Base-by-base conservation (phyloP, 2,329 filamentous ascomycete genomes). In the Pseudogymnoascus sp. region DNA sequence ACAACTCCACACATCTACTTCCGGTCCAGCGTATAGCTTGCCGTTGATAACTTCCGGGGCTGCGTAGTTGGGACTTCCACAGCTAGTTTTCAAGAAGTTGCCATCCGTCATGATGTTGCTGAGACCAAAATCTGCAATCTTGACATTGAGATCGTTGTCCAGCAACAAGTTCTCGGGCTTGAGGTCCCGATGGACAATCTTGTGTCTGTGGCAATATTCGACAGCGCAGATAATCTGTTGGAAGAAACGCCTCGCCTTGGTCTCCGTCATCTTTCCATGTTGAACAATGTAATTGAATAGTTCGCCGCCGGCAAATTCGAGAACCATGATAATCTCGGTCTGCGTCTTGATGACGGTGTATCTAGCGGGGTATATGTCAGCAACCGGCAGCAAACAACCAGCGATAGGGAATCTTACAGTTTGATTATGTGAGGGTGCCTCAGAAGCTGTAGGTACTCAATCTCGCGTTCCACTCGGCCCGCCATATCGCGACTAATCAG, bases 101-200 rank as follows among this genome's bases (percentile, higher is more conserved):
- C 95, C 95, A 74, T 99, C 95, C 0, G 95, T 97, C 95, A 99
- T 99, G 78, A 99, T 99, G 75, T 99, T 99, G 80, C 93, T 97
- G 64, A 99, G 82, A 64, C 95, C 95, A 70, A 99, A 99, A 77
- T 99, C 95, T 71, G 95, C 95, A 78, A 99, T 99, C 80, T 99
- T 99, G 77, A 99, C 93, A 72, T 99, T 97, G 73, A 96, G 88
- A 65, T 96, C 88, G 68, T 96, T 91, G 77, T 99, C 95, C 61
- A 99, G 86, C 46, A 99, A 84, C 59, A 99, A 79, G 74, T 99
- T 99, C 80, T 99, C 95, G 9, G 95, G 95, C 76, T 99, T 99
- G 66, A 99, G 79, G 75, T 99, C 95, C 75, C 95, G 89, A 77
- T 99, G 95, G 42, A 97, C 95, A 72, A 99, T 97, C 79, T 97